These are phyloP conservation scores for Diaporthe sp. DNA, from an alignment of 2,329 filamentous ascomycete species.

Conservation along the genomic window DNA sequence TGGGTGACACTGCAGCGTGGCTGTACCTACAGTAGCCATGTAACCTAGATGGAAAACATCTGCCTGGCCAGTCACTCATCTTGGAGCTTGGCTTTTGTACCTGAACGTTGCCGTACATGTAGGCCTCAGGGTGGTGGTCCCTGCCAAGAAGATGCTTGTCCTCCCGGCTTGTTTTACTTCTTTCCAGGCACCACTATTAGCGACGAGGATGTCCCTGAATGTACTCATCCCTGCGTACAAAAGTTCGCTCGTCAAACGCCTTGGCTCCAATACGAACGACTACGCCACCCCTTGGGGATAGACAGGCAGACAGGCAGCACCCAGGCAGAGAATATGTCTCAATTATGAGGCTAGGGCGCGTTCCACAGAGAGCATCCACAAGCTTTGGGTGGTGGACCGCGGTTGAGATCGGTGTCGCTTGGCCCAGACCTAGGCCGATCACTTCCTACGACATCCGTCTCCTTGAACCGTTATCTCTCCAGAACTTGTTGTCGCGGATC, in stretches of 20 bases:
- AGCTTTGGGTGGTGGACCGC: neutral
- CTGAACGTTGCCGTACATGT: neutral
- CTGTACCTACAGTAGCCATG: neutral
- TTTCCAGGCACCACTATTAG: neutral
- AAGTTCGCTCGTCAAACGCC: neutral
- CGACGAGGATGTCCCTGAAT: neutral
- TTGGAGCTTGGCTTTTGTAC: neutral
- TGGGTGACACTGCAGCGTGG: neutral
- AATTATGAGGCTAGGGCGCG: neutral
- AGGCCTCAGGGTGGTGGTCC: neutral
- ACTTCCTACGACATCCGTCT: neutral
- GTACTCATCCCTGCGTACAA: neutral
- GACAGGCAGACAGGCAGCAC: neutral
- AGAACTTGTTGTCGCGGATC: neutral
- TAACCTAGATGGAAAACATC: neutral
- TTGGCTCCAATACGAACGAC: neutral
- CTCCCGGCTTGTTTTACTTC: neutral
- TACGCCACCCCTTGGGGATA: neutral
- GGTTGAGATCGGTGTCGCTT: neutral
- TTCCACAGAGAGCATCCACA: neutral
- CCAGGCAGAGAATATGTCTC: neutral
- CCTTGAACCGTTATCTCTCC: neutral
- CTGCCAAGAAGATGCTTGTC: neutral
- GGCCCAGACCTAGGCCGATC: neutral
- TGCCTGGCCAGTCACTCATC: neutral